Conservation (phyloP, 208 protist genomes). For the Porcisia hertigi region DNA sequence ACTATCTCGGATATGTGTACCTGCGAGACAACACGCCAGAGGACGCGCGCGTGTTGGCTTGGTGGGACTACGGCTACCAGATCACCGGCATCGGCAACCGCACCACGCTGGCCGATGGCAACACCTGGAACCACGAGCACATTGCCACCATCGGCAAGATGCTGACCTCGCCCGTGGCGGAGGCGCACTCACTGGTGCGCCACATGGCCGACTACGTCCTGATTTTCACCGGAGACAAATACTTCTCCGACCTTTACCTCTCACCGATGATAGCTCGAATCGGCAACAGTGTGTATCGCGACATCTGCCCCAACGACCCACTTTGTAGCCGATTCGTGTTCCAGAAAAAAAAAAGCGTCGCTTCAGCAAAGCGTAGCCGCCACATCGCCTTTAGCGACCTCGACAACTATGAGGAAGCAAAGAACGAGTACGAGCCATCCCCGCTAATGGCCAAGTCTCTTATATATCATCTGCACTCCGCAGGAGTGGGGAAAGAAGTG, state of each 20-base stretch:
- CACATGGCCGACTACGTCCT: conserved; percentile 97
- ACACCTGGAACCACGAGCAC: conserved; percentile 99
- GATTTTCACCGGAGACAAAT: conserved; percentile 51
- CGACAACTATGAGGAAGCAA: neutral
- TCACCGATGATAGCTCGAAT: conserved; percentile 66
- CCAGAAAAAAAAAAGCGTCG: conserved; percentile 28
- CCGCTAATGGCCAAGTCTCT: too few species aligned
- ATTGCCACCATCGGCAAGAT: conserved; percentile 97
- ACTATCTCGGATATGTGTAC: conserved; percentile 97
- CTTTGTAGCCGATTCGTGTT: conserved; percentile 59
- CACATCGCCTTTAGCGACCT: too few species aligned
- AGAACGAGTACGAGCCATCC: too few species aligned
- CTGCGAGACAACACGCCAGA: conserved; percentile 93
- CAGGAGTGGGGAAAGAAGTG: conserved; percentile 5
- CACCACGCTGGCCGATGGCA: conserved; percentile 97
- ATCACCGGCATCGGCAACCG: conserved; percentile 96
- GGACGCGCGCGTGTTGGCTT: conserved; percentile 95
- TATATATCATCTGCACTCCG: conserved; percentile 63
- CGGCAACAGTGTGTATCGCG: conserved; percentile 76
- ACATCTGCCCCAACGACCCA: conserved; percentile 75
- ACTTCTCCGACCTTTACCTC: conserved; percentile 43
- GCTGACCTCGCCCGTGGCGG: conserved; percentile 81
- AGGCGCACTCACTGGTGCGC: conserved; percentile 91
- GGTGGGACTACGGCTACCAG: conserved; percentile 99
- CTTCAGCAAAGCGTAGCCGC: conserved; percentile 10